Evolutionary conservation across 2,329 filamentous ascomycete species (phyloP).

Genomic region (Pseudogymnoascus sp.): DNA sequence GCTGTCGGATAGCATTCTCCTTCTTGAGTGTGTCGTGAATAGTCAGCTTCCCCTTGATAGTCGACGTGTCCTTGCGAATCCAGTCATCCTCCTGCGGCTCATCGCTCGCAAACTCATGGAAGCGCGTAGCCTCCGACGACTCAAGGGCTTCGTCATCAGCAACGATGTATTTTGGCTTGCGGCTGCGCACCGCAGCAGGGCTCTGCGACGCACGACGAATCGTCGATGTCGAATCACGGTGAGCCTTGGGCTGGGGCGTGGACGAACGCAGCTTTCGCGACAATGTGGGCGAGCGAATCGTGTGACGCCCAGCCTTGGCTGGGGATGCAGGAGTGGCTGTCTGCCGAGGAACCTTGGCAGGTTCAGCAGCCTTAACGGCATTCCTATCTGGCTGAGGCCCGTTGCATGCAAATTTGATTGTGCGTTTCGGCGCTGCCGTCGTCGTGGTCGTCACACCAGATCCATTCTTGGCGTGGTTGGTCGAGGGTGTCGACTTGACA

Average conservation of each 20-base stretch:
- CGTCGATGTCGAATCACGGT: constrained; percentile 21
- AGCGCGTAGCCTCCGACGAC: constrained; percentile 48
- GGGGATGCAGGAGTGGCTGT: constrained; percentile 14
- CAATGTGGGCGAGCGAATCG: constrained; percentile 22
- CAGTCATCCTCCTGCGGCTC: constrained; percentile 80
- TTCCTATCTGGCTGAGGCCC: constrained; percentile 33
- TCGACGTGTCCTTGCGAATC: constrained; percentile 62
- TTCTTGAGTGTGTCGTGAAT: constrained; percentile 84
- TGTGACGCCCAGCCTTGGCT: constrained; percentile 16
- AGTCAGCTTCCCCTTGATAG: constrained; percentile 64
- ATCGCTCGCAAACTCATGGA: constrained; percentile 88
- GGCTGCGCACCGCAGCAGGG: constrained; percentile 31
- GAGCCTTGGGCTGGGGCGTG: constrained; percentile 13
- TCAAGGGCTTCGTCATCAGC: constrained; percentile 24
- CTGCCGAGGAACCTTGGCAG: constrained; percentile 8
- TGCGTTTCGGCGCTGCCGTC: constrained; percentile 39
- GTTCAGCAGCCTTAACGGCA: constrained; percentile 11
- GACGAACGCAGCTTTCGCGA: constrained; percentile 21
- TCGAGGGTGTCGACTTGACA: constrained; percentile 28
- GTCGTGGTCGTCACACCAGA: constrained; percentile 21
- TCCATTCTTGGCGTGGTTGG: constrained; percentile 34
- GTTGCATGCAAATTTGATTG: constrained; percentile 70
- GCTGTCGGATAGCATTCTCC: constrained; percentile 76
- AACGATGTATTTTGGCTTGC: constrained; percentile 28
- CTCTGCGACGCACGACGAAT: constrained; percentile 32